Evolutionary conservation across 495 filamentous ascomycete genomes (phyloP), one percentile per base, ranked within the genome.

Genomic region (Aspergillus affinis): DNA sequence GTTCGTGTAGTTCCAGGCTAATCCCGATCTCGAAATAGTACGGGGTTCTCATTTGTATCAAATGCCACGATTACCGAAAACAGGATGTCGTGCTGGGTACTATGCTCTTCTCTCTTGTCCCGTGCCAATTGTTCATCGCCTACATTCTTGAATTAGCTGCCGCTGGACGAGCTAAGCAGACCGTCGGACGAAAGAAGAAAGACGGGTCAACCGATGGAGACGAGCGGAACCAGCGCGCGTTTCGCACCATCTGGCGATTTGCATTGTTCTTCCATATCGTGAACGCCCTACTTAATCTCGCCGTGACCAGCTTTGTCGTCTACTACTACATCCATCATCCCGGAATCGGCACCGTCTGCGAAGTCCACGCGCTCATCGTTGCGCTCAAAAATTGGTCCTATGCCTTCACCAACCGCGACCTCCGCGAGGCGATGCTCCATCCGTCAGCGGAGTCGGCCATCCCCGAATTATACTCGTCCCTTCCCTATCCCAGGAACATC

Each of bases 301-400:
- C 81, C 4, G 81, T 93, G 55, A 90, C 92, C n/a, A 92, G 89
- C 48, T 84, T 84, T 58, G 81, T 91, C 8, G 93, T 98, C 3
- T 98, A 96, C 73, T 90, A 85, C 71, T 81, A 89, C 65, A 90
- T 98, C 57, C 86, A 95, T 70, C 94, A 98, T 73, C 94, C 94
- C 0, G 78, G 95, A 21, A 95, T 98, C 71, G 94, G 94, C 18
- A 96, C 93, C 4, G 76, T 96, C 45, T 92, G 89, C 59, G 87
- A 98, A 68, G 74, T 96, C 29, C 94, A 98, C 70, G 92, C 93
- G 46, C 87, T 97, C 67, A 92, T 98, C 36, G 92, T 97, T 47
- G 97, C 92, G 86, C 81, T 98, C 60, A 98, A 98, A 76, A 91
- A 88, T 44, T 88, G 91, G 65, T 97, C 93, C 0, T 98, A 98